Conservation (phyloP, 202 grass and related monocot genomes). For the Panicum virgatum region DNA sequence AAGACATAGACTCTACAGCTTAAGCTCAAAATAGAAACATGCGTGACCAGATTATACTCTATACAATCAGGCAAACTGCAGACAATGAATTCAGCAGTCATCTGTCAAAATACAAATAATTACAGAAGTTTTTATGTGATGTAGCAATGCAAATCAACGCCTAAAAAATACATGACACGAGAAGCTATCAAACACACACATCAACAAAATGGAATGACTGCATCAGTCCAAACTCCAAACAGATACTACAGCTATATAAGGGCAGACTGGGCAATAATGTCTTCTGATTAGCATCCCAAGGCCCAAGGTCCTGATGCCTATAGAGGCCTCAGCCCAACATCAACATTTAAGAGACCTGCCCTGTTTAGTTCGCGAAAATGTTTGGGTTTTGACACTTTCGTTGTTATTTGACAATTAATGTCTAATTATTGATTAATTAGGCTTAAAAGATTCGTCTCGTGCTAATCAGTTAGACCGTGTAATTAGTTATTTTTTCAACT, state of each 20-base stretch:
- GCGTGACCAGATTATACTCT: not conserved
- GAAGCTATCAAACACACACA: not conserved
- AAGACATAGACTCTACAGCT: not conserved
- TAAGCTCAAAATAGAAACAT: not conserved
- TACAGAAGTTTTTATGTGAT: not conserved
- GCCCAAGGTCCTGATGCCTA: not conserved
- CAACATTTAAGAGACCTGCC: not conserved
- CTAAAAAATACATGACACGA: not conserved
- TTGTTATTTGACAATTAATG: too few relatives aligned
- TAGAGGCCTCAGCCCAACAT: not conserved
- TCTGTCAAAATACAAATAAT: not conserved
- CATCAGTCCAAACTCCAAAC: too few relatives aligned
- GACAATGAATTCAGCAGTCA: not conserved
- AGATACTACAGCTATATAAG: too few relatives aligned
- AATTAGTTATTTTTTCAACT: too few relatives aligned
- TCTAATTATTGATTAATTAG: too few relatives aligned
- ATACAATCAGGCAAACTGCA: not conserved
- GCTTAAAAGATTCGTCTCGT: too few relatives aligned
- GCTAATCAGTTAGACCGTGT: too few relatives aligned
- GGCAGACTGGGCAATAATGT: too few relatives aligned
- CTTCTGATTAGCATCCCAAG: not conserved
- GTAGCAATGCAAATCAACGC: not conserved
- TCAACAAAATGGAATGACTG: not conserved
- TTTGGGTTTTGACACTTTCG: too few relatives aligned
- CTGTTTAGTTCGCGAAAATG: too few relatives aligned